phyloP scores from a whole-genome alignment of 768 basidiomycete genomes.

The Mrakia hoshinonis region DNA sequence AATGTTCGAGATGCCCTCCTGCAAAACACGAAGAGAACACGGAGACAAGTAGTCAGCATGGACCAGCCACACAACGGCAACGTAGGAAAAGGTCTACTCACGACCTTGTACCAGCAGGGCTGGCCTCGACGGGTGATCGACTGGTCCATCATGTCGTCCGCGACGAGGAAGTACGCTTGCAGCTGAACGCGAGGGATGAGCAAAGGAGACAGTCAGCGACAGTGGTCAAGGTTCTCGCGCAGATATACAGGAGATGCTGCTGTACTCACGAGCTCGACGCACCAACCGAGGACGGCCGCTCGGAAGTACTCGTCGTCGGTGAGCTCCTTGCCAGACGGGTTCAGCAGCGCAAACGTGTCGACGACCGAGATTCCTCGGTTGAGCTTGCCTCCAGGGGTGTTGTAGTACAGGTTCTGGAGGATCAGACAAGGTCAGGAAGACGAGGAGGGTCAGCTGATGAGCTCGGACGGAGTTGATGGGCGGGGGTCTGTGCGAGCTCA shows the following conservation, averaged over 20 bases:
- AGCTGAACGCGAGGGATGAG: constrained; percentile 49
- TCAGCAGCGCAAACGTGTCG: constrained; percentile 80
- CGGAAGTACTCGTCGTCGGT: constrained; percentile 79
- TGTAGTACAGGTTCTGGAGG: constrained; percentile 72
- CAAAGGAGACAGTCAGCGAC: not conserved
- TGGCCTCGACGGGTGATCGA: constrained; percentile 89
- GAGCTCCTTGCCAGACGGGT: constrained; percentile 42
- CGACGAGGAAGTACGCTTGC: constrained; percentile 94
- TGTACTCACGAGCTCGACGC: constrained; percentile 81
- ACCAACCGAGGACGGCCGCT: constrained; percentile 85
- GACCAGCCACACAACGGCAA: too few species aligned
- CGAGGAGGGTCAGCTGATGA: not conserved
- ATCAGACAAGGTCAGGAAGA: constrained; percentile 26
- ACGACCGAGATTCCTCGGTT: constrained; percentile 95
- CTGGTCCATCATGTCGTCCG: constrained; percentile 95
- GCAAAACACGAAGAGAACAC: constrained; percentile 11
- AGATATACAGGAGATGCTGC: not conserved
- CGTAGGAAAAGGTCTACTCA: constrained; percentile 32
- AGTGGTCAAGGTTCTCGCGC: not conserved
- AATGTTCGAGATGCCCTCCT: constrained; percentile 59
- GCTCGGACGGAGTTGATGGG: not conserved
- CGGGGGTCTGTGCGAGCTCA: not conserved
- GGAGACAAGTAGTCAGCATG: not conserved
- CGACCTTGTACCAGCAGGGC: constrained; percentile 82
- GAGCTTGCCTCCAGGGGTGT: constrained; percentile 92